phyloP scores from a whole-genome alignment of 2,329 filamentous ascomycete species.

The Chaetomiaceae sp. region DNA sequence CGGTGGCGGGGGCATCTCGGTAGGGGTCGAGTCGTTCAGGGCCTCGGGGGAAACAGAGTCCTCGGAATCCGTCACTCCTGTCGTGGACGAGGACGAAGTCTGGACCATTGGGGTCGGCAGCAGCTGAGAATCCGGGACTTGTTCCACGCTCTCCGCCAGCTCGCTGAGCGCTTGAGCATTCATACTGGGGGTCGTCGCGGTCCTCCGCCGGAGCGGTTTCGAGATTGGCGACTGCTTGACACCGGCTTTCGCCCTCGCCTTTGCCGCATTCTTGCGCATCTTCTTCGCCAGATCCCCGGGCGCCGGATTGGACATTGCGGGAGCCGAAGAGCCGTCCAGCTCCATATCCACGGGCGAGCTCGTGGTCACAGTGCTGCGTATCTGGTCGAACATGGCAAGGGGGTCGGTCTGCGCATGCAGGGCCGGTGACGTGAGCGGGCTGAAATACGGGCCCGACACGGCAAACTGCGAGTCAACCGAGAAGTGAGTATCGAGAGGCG shows the following conservation, averaged over 20 bases:
- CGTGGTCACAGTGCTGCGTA: slow-evolving; percentile 37
- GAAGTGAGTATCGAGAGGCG: slow-evolving; percentile 68
- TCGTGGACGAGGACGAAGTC: slow-evolving; percentile 32
- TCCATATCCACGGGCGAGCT: slow-evolving; percentile 56
- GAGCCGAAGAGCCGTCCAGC: slow-evolving; percentile 36
- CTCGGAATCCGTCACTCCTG: slow-evolving; percentile 50
- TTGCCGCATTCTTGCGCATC: slow-evolving; percentile 45
- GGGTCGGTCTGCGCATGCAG: slow-evolving; percentile 64
- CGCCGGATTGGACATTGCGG: slow-evolving; percentile 31
- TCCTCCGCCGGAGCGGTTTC: slow-evolving; percentile 56
- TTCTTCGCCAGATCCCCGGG: slow-evolving; percentile 48
- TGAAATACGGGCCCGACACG: slow-evolving; percentile 70
- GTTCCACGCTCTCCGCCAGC: slow-evolving; percentile 40
- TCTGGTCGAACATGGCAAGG: slow-evolving; percentile 39
- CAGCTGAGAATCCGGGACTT: slow-evolving; percentile 33
- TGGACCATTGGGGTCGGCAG: slow-evolving; percentile 24
- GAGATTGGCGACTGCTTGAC: slow-evolving; percentile 68
- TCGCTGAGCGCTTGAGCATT: slow-evolving; percentile 51
- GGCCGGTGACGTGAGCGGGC: slow-evolving; percentile 74
- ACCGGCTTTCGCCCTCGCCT: slow-evolving; percentile 46
- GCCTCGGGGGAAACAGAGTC: slow-evolving; percentile 61
- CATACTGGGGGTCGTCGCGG: slow-evolving; percentile 47
- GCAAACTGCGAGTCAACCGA: slow-evolving; percentile 52
- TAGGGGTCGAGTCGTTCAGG: slow-evolving; percentile 40
- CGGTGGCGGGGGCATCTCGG: slow-evolving; percentile 57